Evolutionary conservation across 2,329 filamentous ascomycete genomes (phyloP).

Genomic region (Chaetomiaceae sp.): DNA sequence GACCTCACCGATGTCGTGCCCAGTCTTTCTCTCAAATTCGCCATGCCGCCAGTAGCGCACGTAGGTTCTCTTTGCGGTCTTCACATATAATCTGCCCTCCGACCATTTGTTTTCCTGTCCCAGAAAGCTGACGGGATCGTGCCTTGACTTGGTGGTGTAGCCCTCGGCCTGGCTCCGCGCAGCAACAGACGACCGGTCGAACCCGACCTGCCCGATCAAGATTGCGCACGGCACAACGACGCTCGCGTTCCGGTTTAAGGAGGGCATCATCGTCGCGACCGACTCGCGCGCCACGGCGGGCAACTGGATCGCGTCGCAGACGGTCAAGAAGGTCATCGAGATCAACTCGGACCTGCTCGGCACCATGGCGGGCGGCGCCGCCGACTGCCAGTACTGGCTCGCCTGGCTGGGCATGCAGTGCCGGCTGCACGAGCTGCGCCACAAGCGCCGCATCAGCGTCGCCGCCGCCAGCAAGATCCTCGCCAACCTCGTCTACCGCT

Average conservation of each 20-base stretch:
- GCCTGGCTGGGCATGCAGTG: conserved; percentile 99
- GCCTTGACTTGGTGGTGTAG: too few species aligned
- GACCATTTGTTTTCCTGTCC: too few species aligned
- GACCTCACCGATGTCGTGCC: conserved; percentile 66
- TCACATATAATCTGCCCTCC: neutral
- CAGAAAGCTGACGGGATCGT: too few species aligned
- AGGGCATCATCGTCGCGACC: conserved; percentile 96
- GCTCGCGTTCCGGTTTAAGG: conserved; percentile 95
- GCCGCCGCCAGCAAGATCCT: conserved; percentile 97
- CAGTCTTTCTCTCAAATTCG: conserved; percentile 85
- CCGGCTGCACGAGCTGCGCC: conserved; percentile 95
- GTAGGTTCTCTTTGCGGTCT: conserved; percentile 50
- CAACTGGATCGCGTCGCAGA: conserved; percentile 99
- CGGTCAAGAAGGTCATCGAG: conserved; percentile 99
- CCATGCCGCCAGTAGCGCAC: conserved; percentile 86
- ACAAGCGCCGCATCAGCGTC: conserved; percentile 98
- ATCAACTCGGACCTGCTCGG: conserved; percentile 92
- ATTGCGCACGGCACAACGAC: conserved; percentile 98
- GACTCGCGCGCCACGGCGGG: conserved; percentile 96
- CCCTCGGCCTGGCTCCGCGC: conserved; percentile 92
- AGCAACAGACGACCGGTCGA: conserved; percentile 93
- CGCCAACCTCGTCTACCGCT: conserved; percentile 94
- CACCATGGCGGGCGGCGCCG: conserved; percentile 97
- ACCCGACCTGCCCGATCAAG: conserved; percentile 97
- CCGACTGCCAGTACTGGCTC: conserved; percentile 99